Base-by-base conservation (phyloP, 768 basidiomycete species). In the Clitopilus passeckerianus region DNA sequence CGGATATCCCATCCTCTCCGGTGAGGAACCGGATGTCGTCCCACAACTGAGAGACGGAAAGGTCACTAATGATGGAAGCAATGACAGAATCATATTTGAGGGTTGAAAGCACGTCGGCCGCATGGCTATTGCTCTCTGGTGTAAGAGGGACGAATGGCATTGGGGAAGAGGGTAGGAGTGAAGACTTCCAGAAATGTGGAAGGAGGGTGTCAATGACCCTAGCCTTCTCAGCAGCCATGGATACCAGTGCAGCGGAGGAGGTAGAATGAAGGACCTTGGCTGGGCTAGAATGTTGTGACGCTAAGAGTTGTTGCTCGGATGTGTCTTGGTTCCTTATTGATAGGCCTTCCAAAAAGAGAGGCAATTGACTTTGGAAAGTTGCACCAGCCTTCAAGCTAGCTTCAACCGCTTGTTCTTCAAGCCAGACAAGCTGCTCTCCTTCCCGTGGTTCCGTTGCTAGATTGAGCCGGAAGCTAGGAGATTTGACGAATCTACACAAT, bases 21-120 rank as follows among this genome's bases (percentile, higher is more conserved):
- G 94, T 93, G 59, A 97, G 84, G 69, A 85, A 95, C 56, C 86
- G 81, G 52, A 95, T 80, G 70, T 93, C 89, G 44, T 81, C 78
- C 59, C 77, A 76, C 74, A 96, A 83, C 64, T 85, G 81, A 9
- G 80, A 70, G 14, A 88, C 64, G 30, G 87, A 89, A 58, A 96
- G 79, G 54, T 86, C 85, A 59, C 83, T 80, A 23, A 94, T 83
- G 59, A 90, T 76, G 35, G 80, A 75, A 15, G 91, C 86, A 53
- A 95, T 73, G 54, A 77, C 73, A 9, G 91, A 84, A 65, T 90
- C 77, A 68, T 93, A 94, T 66, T 79, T 80, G 57, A 93, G 74
- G 9, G 74, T 70, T 2, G 73, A 65, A 24, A 93, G 81, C 61
- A 92, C 76, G 16, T 78, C 68, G 55, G 81, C 76, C 43, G 93